Conservation (phyloP, 768 basidiomycete genomes). For the Leucosporidium scottii region DNA sequence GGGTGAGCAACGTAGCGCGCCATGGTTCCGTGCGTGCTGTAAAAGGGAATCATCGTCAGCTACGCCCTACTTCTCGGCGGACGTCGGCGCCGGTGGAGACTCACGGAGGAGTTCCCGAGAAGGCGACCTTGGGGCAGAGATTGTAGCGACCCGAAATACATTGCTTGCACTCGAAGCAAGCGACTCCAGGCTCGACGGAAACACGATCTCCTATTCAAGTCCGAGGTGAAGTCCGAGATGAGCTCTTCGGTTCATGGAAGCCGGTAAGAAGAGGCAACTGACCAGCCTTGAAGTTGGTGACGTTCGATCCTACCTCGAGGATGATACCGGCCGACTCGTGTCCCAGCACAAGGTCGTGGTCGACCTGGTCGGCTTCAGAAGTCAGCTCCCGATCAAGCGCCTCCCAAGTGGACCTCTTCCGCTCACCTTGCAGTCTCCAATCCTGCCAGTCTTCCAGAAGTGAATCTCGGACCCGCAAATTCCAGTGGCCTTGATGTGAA, state of each 20-base stretch:
- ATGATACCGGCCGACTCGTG: slow-evolving; percentile 41
- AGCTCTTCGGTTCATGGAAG: not conserved
- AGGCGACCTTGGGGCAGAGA: slow-evolving; percentile 43
- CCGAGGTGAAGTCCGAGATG: no score
- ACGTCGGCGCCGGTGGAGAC: not conserved
- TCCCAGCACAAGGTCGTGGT: slow-evolving; percentile 32
- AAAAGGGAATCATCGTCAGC: slow-evolving; percentile 38
- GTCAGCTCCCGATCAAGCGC: no score
- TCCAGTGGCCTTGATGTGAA: slow-evolving; percentile 44
- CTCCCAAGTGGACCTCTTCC: slow-evolving; percentile 30
- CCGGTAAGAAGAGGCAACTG: not conserved
- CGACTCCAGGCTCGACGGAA: slow-evolving; percentile 39
- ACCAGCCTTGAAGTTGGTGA: slow-evolving; percentile 37
- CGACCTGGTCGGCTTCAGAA: not conserved
- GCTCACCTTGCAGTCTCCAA: slow-evolving; percentile 40
- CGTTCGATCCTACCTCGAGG: slow-evolving; percentile 43
- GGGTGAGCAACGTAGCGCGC: slow-evolving; percentile 40
- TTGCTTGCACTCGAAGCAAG: slow-evolving; percentile 41
- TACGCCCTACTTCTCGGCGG: not conserved
- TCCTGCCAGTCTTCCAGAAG: slow-evolving; percentile 40
- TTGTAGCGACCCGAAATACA: slow-evolving; percentile 45
- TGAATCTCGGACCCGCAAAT: slow-evolving; percentile 39
- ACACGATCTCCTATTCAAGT: slow-evolving; percentile 33
- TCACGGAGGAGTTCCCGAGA: slow-evolving; percentile 45
- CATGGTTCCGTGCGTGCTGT: slow-evolving; percentile 40